Evolutionary conservation across 306 rosid species (phyloP).

Genomic region (Quillaja saponaria): DNA sequence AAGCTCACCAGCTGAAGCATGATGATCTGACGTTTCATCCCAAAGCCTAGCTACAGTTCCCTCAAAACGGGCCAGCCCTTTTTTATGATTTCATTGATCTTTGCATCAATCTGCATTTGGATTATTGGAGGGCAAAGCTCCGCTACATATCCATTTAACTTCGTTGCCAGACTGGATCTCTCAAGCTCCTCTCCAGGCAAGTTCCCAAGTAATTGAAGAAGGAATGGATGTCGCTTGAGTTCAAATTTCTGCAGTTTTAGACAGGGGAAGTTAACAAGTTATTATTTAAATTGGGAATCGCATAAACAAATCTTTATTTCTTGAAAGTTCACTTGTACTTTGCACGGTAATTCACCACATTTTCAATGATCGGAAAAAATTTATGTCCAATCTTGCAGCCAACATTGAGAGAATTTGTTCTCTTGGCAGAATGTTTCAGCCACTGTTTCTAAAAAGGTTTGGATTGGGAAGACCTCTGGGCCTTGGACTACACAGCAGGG

Average conservation of each 20-base stretch:
- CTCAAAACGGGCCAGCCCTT: conserved; percentile 96
- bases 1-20: conserved; percentile 1
- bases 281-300: neutral
- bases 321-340: neutral
- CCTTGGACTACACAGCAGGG: too few species aligned
- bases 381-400: neutral
- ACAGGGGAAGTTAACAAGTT: conserved; percentile 25
- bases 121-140: conserved; percentile 75
- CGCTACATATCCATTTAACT: conserved; percentile 83
- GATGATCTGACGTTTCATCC: conserved; percentile 2
- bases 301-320: too few species aligned
- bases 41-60: conserved; percentile 34
- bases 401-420: neutral
- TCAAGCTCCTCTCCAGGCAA: conserved; percentile 80
- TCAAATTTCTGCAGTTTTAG: conserved; percentile 75
- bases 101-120: conserved; percentile 72
- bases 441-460: too few species aligned
- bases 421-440: too few species aligned
- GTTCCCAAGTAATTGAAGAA: conserved; percentile 86
- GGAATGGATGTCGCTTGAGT: conserved; percentile 74
- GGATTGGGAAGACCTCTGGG: too few species aligned
- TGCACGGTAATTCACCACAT: too few species aligned
- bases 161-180: conserved; percentile 74
- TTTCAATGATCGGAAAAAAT: too few species aligned
- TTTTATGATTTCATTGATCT: conserved; percentile 69